Evolutionary conservation across 805 yeast species (phyloP), one percentile per base, ranked within the genome.

Genomic region (Spathaspora sp.): DNA sequence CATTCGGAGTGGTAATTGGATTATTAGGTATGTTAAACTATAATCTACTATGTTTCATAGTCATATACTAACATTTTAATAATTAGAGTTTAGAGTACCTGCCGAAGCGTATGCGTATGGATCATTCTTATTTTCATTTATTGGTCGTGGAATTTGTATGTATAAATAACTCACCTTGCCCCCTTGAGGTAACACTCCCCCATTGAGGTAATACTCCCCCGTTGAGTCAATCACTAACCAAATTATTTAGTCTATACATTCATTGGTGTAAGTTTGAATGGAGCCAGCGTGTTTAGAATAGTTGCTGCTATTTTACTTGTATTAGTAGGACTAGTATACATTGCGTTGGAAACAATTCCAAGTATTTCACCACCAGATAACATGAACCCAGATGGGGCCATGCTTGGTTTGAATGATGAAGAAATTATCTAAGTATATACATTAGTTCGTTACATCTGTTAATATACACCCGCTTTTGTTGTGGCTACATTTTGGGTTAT

Each of bases 311-410:
- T 85, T 9, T 48, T 87, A 12, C 71, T 88, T n/a, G 77, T 81
- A 40, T 42, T 81, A 2, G 66, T 83, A 20, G 97, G 96, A 28
- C 62, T 81, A 19, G 79, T 68, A 2, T 89, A 76, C 67, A 63
- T 78, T 47, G 80, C 69, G 0, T 76, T 89, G 60, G 94, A 89
- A 67, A 85, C 86, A 48, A 67, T 87, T 26, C 90, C 92, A 17
- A 80, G 87, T 54, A 73, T 89, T 42, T 85, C 87, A 49, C 86
- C 91, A 28, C 97, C 97, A 17, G 87, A 81, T 52, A 89, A 86
- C 69, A 89, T 90, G 88, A 87, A 66, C 55, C 68, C 75, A 7
- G 78, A 74, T 55, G 75, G 77, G 1, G 59, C 72, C 17, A 54
- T 70, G 38, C 64, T 72, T 44, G 75, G 73, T 1, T 59, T 64